Conservation (phyloP, 2,329 filamentous ascomycete species). For the Diaporthe australafricana region DNA sequence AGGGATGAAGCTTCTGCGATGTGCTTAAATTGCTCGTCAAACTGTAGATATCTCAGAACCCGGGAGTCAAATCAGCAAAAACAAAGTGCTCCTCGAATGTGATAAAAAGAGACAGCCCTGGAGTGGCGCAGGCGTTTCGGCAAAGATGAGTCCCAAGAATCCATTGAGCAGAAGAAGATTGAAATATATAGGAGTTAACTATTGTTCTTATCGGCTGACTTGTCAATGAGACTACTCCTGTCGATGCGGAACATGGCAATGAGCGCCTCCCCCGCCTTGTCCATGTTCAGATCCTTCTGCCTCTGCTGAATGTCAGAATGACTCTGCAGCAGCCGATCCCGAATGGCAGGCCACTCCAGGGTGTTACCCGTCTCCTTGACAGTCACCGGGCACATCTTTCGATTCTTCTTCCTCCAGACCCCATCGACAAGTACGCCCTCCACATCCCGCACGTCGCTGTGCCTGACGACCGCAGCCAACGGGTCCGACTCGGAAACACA, state of each 20-base stretch:
- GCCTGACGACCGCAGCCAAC: neutral
- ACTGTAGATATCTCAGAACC: neutral
- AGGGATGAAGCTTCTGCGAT: no score
- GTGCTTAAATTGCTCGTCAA: neutral
- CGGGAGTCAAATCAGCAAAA: neutral
- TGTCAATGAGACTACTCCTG: neutral
- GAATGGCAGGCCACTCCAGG: neutral
- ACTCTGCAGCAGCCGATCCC: neutral
- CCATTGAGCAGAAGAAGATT: neutral
- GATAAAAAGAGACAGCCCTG: neutral
- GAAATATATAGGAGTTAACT: neutral
- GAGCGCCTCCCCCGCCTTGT: constrained; percentile 9
- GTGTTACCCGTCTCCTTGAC: neutral
- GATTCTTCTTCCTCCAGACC: neutral
- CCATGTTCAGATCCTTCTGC: constrained; percentile 7
- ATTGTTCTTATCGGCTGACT: neutral
- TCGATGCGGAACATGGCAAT: constrained; percentile 9
- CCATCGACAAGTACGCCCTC: constrained; percentile 3
- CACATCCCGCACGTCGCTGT: constrained; percentile 3
- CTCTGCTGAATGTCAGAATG: neutral
- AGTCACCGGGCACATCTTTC: neutral
- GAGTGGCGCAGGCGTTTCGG: neutral
- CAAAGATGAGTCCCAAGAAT: no score
- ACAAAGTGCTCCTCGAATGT: neutral
- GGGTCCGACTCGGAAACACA: constrained; percentile 16